A percentile compares a stretch with the other conserved stretches of the same genome.
These are phyloP conservation scores for Clavariopsis aquatica DNA, from an alignment of 495 filamentous ascomycete genomes.

Conservation along the genomic window DNA sequence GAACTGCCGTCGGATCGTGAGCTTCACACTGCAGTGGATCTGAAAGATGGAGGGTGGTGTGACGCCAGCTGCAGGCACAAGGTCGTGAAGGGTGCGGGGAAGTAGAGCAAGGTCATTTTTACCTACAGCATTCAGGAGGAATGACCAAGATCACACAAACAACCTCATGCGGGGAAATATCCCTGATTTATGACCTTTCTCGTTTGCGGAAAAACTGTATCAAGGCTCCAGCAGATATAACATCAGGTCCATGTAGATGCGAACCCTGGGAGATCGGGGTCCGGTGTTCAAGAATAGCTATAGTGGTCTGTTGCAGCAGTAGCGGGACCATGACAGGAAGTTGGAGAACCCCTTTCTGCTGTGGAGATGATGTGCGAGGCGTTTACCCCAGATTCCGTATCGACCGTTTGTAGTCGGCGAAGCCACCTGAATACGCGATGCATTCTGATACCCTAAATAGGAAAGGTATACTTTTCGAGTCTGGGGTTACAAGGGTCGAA, in stretches of 20 bases:
- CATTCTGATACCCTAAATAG: background rate
- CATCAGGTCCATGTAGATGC: too few species aligned
- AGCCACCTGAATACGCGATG: background rate
- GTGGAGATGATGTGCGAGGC: background rate
- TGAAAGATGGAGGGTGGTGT: background rate
- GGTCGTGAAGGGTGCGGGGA: background rate
- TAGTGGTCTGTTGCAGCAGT: too few species aligned
- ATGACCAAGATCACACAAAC: background rate
- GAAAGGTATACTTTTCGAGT: background rate
- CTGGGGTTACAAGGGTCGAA: background rate
- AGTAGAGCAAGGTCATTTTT: background rate
- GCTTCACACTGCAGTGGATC: background rate
- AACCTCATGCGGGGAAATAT: background rate
- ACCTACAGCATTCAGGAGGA: background rate
- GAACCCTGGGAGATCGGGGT: too few species aligned
- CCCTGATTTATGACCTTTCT: background rate
- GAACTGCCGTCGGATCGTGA: conserved; percentile 8
- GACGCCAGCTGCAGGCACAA: background rate
- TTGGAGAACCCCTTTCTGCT: background rate
- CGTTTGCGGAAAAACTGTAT: background rate
- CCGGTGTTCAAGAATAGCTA: too few species aligned
- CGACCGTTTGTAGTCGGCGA: background rate
- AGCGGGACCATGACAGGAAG: too few species aligned
- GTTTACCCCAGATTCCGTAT: background rate
- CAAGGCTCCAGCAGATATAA: too few species aligned